phyloP scores from a whole-genome alignment of 2,329 filamentous ascomycete species.

The Fusarium burgessii region DNA sequence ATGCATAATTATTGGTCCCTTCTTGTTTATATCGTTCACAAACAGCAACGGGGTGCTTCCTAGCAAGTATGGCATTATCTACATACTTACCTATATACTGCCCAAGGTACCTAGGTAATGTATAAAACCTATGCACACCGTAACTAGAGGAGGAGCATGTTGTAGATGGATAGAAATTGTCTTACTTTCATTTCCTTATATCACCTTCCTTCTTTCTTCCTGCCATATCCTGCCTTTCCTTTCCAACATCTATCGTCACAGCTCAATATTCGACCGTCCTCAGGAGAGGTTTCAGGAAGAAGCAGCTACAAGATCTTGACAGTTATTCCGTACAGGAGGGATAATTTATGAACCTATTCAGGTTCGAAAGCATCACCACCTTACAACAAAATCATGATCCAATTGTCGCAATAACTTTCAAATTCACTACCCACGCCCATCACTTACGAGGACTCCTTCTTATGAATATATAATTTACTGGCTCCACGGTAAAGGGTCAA shows the following conservation, averaged over 20 bases:
- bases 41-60: neutral
- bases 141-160: neutral
- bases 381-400: neutral
- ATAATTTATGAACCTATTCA: neutral
- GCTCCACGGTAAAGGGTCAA: slow-evolving; percentile 13
- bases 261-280: neutral
- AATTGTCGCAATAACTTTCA: neutral
- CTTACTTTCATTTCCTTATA: neutral
- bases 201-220: neutral
- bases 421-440: neutral
- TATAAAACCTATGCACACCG: no score
- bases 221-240: neutral
- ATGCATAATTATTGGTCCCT: slow-evolving; percentile 9
- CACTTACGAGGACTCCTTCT: neutral
- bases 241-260: neutral
- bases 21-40: neutral
- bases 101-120: neutral
- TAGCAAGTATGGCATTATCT: neutral
- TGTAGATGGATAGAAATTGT: neutral
- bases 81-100: neutral
- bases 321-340: neutral
- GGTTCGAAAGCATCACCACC: neutral
- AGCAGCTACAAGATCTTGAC: neutral
- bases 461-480: slow-evolving; percentile 8
- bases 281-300: neutral